Base-by-base conservation (phyloP, 495 filamentous ascomycete species). In the Cercophora newfieldiana region DNA sequence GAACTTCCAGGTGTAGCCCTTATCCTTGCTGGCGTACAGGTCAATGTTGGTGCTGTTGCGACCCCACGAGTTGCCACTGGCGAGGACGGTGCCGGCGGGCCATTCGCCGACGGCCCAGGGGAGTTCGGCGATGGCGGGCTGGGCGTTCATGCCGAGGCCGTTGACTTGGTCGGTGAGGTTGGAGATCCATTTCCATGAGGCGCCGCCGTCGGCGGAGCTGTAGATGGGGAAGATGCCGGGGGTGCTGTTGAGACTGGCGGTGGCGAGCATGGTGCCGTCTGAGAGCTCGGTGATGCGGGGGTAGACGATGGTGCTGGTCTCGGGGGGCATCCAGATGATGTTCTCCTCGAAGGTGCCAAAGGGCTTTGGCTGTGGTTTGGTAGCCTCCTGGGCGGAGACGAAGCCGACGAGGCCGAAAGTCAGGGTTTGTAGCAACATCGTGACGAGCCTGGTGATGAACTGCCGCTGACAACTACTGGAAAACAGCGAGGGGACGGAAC, bases 1-100 rank as follows among this genome's bases (percentile, higher is more conserved):
- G 64, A 91, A 92, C 25, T 85, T 72, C 89, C 88, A 92, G 2
- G 83, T 88, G 50, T 74, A 64, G 7, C 87, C 89, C 59, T 78
- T 75, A 72, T 92, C 88, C 2, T 69, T 72, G 30, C 81, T 85
- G 18, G 83, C 87, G 69, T 91, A 91, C 7, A 92, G 68, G 65
- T 89, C 88, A 55, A 90, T 87, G 63, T 88, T 75, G 0, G 88
- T 90, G 22, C 72, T 72, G 19, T 79, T 84, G 14, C 88, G 79
- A 69, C 88, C 77, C 12, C 89, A 88, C 53, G 82, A 85, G 56
- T 84, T 88, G 1, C 87, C 88, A 1, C 85, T 78, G 8, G 85
- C 68, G 16, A 91, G 75, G 22, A 91, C 66, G 0, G 86, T 88
- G 4, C 88, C 88, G 0, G 80, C 78, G 16, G 76, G 66, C 67